Base-by-base conservation (phyloP, 2,329 filamentous ascomycete species). In the Didymosphaeria variabile region DNA sequence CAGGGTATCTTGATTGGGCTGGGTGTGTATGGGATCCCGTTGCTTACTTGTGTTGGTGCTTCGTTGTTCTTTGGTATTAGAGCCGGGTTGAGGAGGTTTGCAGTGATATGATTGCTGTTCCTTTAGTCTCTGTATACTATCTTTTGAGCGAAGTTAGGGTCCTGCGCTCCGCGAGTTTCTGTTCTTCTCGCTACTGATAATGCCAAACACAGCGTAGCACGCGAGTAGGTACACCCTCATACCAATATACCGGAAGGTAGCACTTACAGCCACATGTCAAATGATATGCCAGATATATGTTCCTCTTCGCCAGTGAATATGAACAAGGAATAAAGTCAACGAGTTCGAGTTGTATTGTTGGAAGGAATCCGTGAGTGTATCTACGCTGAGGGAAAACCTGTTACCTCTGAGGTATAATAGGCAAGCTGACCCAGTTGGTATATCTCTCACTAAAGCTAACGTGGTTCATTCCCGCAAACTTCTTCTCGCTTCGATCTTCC, bases 371-470 rank as follows among this genome's bases (percentile, higher is more conserved):
- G 26, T 23, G 12, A 13, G 6, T 23, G 6, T 45, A 45, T 23
- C 2, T 21, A 21, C 12, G 2, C 19, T 9, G 19, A 13, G 8
- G 9, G 19, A 19, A 45, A 21, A 7, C 34, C 34, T 40, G 26
- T 40, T 65, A 74, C 62, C 79, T 79, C 0, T 74, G 68, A 7
- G 85, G 84, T 56, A 88, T 84, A 23, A 87, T 69, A 0, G 86
- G 86, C 51, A 88, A 67, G 0, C 78, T 81, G 13, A 88, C 73
- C 67, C 82, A 88, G 68, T 87, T 88, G 44, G 80, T 69, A 44
- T 79, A 73, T 40, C 76, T 76, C 2, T 79, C 77, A 0, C 84
- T 81, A 66, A 88, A 87, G 66, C 85, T 82, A 23, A 88, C 71
- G 66, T 84, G 79, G 71, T 88, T 88, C 49, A 76, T 62, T 0